Evolutionary conservation across 2,329 filamentous ascomycete species (phyloP), one percentile per base, ranked within the genome.

Genomic region (Microcyclosporella mali): DNA sequence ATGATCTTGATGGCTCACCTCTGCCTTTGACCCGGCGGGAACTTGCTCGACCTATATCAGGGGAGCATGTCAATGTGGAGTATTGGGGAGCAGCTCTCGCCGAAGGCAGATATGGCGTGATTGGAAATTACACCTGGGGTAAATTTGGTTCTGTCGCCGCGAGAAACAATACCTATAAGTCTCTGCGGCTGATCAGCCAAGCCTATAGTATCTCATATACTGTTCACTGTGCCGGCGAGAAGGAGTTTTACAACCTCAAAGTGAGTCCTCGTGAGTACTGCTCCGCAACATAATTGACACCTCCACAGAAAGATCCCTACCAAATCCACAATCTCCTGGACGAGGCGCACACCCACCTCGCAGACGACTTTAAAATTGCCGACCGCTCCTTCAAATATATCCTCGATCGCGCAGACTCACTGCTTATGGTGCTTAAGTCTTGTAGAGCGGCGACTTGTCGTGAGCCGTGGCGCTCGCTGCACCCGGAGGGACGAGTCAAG

Each of bases 141-240:
- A 33, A 32, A n/a, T 31, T 44, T 3, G 49, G 51, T 8, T 39
- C 36, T 11, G 36, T 47, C 9, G 41, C 41, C 16, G 51, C 48
- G n/a, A 29, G 48, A 6, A 60, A 61, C 46, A 56, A 58, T 17
- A 59, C 59, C 1, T 61, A 61, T 50, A 61, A 60, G 37, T 56
- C 57, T 6, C 45, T 61, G 7, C 51, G 58, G 3, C 18, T 61
- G 2, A 43, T 56, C 7, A 51, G 50, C 14, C 41, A 53, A 3
- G 47, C 38, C 4, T 84, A 84, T 55, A 77, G 74, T 53, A 58
- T 85, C 4, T 78, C 79, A 49, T 85, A 85, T 53, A 73, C 78
- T 0, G 78, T 84, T 0, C 85, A 81, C 80, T 85, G 82, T 56
- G 82, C 66, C 6, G 78, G 79, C 39, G 81, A 84, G 55, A 74